Base-by-base conservation (phyloP, 2,329 filamentous ascomycete species). In the Helotiales sp. region DNA sequence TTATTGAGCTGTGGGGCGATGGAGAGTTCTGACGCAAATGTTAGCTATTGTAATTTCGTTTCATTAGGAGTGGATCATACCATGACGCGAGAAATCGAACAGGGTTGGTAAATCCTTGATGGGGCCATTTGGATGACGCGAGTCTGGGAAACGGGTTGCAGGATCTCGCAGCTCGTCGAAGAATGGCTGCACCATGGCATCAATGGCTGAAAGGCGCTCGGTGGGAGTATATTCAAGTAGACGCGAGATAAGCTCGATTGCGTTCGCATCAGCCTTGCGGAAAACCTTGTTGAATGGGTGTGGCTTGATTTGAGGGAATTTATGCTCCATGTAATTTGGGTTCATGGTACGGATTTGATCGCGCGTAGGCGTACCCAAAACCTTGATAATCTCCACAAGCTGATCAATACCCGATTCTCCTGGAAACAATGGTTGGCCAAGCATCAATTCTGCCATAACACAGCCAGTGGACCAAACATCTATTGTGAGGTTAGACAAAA, bases 311-410 rank as follows among this genome's bases (percentile, higher is more conserved):
- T 99, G 96, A 57, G 96, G 96, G 82, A 99, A 99, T 84, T 98
- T 98, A 84, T 99, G 96, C 83, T 99, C 96, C 96, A 99, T 99
- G 82, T 99, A 99, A 82, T 99, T 99, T 67, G 96, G 96, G 82
- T 99, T 99, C 96, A 99, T 99, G 72, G 96, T 99, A 74, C 96
- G 92, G 77, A 99, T 99, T 81, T 99, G 96, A 80, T 99, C 96
- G 72, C 96, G 88, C 40, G 96, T 98, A 20, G 96, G 96, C 20
- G 96, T 99, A 68, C 96, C 96, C 69, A 99, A 84, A 62, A 99
- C 95, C 83, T 99, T 99, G 86, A 99, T 99, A 79, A 99, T 99
- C 82, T 99, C 96, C 54, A 99, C 96, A 58, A 99, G 85, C 80
- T 99, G 96, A 79, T 99, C 96, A 77, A 99, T 99, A 71, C 96